Evolutionary conservation across 2,329 filamentous ascomycete species (phyloP).

Genomic region (Fusarium algeriense): DNA sequence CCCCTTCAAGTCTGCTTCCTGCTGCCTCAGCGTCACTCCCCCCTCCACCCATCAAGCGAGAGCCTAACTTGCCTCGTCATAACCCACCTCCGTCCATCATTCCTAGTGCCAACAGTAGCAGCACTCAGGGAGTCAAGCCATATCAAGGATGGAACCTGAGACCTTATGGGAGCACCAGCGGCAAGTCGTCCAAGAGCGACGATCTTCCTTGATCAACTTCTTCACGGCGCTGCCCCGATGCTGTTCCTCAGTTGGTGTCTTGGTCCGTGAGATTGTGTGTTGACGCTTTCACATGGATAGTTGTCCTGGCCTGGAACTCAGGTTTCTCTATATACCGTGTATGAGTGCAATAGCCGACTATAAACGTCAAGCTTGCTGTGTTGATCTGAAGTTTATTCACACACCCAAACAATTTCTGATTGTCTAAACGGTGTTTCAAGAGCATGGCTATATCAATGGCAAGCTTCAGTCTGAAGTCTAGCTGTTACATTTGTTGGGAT

Average conservation of each 20-base stretch:
- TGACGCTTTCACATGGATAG: slow-evolving; percentile 39
- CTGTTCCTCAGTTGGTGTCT: background rate
- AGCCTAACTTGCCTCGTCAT: slow-evolving; percentile 50
- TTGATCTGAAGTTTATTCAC: background rate
- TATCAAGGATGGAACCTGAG: slow-evolving; percentile 55
- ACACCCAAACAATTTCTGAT: background rate
- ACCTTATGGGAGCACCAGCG: slow-evolving; percentile 53
- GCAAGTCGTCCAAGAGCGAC: slow-evolving; percentile 50
- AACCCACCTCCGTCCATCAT: slow-evolving; percentile 50
- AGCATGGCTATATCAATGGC: background rate
- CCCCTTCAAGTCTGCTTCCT: slow-evolving; percentile 52
- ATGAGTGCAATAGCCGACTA: slow-evolving; percentile 20
- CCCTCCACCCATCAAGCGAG: slow-evolving; percentile 51
- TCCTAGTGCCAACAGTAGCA: slow-evolving; percentile 50
- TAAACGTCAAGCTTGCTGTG: background rate
- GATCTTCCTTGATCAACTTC: slow-evolving; percentile 47
- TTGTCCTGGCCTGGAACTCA: slow-evolving; percentile 36
- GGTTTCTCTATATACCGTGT: slow-evolving; percentile 14
- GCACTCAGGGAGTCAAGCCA: slow-evolving; percentile 50
- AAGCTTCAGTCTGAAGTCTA: slow-evolving; percentile 4
- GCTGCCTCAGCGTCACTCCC: slow-evolving; percentile 56
- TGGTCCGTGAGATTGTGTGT: background rate
- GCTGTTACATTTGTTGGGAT: background rate
- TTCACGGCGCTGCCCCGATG: background rate
- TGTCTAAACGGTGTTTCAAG: background rate